A percentile compares a stretch with the other conserved stretches of the same genome.
Conservation (phyloP, 176 grass and related monocot species). For the Zizania latifolia region DNA sequence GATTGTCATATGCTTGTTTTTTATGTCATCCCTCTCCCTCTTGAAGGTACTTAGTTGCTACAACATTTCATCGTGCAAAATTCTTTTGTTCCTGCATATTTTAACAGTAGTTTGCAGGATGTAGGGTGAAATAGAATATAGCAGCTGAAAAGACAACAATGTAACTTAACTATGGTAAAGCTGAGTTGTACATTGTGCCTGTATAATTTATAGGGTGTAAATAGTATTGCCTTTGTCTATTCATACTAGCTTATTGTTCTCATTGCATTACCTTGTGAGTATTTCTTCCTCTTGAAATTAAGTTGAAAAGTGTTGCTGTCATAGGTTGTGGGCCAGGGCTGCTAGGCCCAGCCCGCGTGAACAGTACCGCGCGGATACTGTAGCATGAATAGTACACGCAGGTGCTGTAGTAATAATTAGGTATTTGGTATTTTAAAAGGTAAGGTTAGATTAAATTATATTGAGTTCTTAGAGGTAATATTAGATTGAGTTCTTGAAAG, state of each 20-base stretch:
- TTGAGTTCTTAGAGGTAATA: no score
- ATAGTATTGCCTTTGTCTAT: background rate
- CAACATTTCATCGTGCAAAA: conserved; percentile 16
- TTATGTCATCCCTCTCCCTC: background rate
- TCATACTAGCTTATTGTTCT: background rate
- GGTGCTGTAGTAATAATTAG: no score
- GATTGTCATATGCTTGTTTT: conserved; percentile 16
- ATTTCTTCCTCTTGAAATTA: conserved; percentile 3
- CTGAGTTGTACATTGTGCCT: conserved; percentile 35
- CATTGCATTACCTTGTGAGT: background rate
- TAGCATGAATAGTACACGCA: no score
- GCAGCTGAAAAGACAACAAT: conserved; percentile 17
- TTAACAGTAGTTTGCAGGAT: conserved; percentile 24
- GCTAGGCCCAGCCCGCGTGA: no score
- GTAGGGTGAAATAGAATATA: conserved; percentile 20
- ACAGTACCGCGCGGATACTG: no score
- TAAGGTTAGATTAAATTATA: no score
- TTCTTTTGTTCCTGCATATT: conserved; percentile 29
- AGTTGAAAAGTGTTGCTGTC: background rate
- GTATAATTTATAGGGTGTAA: background rate
- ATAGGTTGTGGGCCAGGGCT: no score
- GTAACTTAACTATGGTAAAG: conserved; percentile 12
- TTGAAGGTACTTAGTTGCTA: conserved; percentile 23
- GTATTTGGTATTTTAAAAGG: no score
- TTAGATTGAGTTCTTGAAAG: no score